Evolutionary conservation across 257 asterid species (phyloP).

Genomic region (Thymus quinquecostatus): DNA sequence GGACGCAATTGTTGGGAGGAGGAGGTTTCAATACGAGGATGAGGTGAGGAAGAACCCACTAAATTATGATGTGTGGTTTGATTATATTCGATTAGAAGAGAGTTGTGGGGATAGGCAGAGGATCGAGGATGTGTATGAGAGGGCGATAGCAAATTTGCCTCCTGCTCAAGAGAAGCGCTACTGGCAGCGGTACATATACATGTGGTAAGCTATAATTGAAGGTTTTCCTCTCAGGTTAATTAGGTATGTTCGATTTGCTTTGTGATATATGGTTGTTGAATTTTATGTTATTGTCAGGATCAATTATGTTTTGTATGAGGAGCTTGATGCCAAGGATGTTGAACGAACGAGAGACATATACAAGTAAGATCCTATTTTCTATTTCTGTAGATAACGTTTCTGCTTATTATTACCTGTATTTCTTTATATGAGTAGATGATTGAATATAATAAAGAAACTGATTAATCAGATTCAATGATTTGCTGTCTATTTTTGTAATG

Average conservation of each 20-base stretch:
- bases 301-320: constrained; percentile 85
- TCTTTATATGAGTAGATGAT: background rate
- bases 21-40: constrained; percentile 89
- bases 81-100: constrained; percentile 82
- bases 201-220: constrained; percentile 57
- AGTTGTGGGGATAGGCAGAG: constrained; percentile 64
- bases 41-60: constrained; percentile 84
- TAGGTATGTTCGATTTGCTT: constrained; percentile 4
- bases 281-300: constrained; percentile 56
- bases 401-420: constrained; percentile 1
- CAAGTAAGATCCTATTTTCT: constrained; percentile 48
- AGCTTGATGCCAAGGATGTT: constrained; percentile 82
- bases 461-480: constrained; percentile 1
- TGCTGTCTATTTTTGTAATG: background rate
- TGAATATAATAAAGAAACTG: background rate
- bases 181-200: constrained; percentile 91
- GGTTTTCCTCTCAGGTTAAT: background rate
- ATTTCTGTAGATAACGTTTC: constrained; percentile 19
- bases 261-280: constrained; percentile 26
- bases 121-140: constrained; percentile 83
- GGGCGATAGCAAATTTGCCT: constrained; percentile 91
- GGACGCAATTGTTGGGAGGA: constrained; percentile 90
- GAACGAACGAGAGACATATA: constrained; percentile 92
- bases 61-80: constrained; percentile 91
- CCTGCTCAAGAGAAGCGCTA: constrained; percentile 92